Percentiles rank a stretch among this genome's conserved stretches.
Conservation (phyloP, 1,284 basidiomycete genomes). For the Ceraceosorus guamensis region DNA sequence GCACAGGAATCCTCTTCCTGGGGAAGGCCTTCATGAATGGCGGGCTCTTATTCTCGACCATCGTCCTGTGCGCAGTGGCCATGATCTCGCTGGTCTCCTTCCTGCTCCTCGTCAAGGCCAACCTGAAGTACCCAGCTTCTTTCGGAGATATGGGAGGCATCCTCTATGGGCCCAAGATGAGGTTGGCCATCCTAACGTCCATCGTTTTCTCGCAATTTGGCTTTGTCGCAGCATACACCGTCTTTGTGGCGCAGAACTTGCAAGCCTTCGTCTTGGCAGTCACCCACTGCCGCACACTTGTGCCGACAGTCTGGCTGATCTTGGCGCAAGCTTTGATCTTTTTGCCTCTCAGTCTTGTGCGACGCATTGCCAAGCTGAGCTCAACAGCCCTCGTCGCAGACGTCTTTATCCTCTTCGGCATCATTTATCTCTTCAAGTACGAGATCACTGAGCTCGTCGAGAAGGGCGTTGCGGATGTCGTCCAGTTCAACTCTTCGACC, state of each 20-base stretch:
- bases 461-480: constrained; percentile 59
- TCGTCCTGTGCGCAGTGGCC: constrained; percentile 74
- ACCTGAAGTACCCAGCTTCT: constrained; percentile 79
- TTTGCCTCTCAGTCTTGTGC: constrained; percentile 45
- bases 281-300: constrained; percentile 65
- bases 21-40: constrained; percentile 98
- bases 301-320: constrained; percentile 74
- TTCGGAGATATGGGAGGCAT: constrained; percentile 95
- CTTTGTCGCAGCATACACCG: constrained; percentile 83
- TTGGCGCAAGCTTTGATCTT: constrained; percentile 76
- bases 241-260: constrained; percentile 90
- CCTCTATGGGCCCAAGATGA: constrained; percentile 88
- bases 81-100: constrained; percentile 87
- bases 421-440: constrained; percentile 49
- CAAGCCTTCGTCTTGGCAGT: constrained; percentile 73
- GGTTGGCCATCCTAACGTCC: constrained; percentile 75
- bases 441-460: constrained; percentile 33
- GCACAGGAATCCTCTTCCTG: constrained; percentile 90
- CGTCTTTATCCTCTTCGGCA: constrained; percentile 83
- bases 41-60: constrained; percentile 78
- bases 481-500: constrained; percentile 77
- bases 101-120: constrained; percentile 79
- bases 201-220: constrained; percentile 83
- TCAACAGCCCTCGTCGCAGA: constrained; percentile 88
- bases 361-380: constrained; percentile 63